phyloP scores from a whole-genome alignment of 2,329 filamentous ascomycete species.

The Penicillium sp. region DNA sequence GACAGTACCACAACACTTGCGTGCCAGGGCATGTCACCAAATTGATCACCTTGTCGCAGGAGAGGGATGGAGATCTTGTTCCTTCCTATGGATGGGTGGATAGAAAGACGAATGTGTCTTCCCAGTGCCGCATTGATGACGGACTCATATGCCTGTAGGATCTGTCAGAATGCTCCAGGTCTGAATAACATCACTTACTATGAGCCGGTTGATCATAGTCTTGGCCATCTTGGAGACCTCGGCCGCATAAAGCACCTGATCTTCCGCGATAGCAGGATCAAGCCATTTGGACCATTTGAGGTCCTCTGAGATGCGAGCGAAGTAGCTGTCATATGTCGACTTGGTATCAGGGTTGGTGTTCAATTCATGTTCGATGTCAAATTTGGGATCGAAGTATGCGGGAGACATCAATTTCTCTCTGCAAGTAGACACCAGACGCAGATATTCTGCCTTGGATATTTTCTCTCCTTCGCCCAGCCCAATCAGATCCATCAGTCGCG shows the following conservation, averaged over 20 bases:
- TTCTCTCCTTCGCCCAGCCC: constrained; percentile 5
- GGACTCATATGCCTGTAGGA: constrained; percentile 3
- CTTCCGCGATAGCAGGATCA: constrained; percentile 1
- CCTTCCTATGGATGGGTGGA: constrained; percentile 7
- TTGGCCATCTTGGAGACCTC: constrained; percentile 7
- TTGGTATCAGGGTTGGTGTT: constrained; percentile 6
- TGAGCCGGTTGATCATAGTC: constrained; percentile 8
- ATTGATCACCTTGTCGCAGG: constrained; percentile 2
- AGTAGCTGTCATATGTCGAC: constrained; percentile 7
- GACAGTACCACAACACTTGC: constrained; percentile 5
- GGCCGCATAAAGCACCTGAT: constrained; percentile 1
- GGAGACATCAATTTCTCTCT: constrained; percentile 10
- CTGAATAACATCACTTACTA: neutral
- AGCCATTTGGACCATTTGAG: constrained; percentile 8
- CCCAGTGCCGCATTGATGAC: constrained; percentile 4
- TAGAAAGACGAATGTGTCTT: constrained; percentile 8
- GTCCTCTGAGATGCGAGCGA: constrained; percentile 10
- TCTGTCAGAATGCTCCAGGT: neutral
- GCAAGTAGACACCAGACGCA: constrained; percentile 5
- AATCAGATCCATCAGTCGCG: neutral
- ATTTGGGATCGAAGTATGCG: constrained; percentile 4
- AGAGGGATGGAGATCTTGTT: constrained; percentile 9
- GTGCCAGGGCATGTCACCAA: constrained; percentile 12
- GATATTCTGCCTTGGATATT: constrained; percentile 1
- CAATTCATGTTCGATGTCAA: constrained; percentile 5